Conservation (phyloP, 2,329 filamentous ascomycete genomes). For the Pestalotiopsis sp. region DNA sequence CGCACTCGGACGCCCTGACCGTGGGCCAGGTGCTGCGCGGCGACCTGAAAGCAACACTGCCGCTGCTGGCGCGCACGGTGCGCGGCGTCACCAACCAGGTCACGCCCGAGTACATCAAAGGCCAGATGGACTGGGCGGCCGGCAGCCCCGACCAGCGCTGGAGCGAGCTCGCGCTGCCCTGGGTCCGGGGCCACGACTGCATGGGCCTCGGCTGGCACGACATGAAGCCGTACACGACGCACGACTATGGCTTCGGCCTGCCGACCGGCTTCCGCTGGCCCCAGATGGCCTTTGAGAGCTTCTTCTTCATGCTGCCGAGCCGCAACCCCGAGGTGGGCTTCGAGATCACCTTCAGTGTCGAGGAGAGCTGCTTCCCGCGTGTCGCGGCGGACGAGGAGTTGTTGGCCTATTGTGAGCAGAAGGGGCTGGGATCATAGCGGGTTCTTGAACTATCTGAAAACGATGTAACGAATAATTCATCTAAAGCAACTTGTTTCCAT, state of each 20-base stretch:
- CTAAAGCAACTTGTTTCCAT: too few relatives aligned
- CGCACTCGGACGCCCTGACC: neutral
- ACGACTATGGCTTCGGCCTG: conserved; percentile 9
- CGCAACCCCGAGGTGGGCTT: conserved; percentile 1
- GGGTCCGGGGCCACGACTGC: neutral
- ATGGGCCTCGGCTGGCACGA: conserved; percentile 11
- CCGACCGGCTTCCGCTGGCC: conserved; percentile 8
- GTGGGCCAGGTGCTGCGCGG: neutral
- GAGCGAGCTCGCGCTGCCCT: conserved; percentile 9
- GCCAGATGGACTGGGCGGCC: conserved; percentile 4
- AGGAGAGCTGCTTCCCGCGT: conserved; percentile 6
- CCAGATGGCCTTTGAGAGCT: conserved; percentile 12
- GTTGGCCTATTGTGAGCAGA: conserved; percentile 9
- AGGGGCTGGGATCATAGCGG: neutral
- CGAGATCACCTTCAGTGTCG: conserved; percentile 7
- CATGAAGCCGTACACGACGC: conserved; percentile 5
- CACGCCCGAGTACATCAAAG: neutral
- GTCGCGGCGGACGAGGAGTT: conserved; percentile 6
- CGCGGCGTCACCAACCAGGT: neutral
- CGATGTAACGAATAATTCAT: neutral
- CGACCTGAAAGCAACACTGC: neutral
- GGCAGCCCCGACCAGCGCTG: conserved; percentile 5
- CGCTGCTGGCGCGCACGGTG: conserved; percentile 7
- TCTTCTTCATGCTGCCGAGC: conserved; percentile 11
- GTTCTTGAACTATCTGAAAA: neutral